Evolutionary conservation across 345 rosid genomes (phyloP).

Genomic region (Boechera stricta): DNA sequence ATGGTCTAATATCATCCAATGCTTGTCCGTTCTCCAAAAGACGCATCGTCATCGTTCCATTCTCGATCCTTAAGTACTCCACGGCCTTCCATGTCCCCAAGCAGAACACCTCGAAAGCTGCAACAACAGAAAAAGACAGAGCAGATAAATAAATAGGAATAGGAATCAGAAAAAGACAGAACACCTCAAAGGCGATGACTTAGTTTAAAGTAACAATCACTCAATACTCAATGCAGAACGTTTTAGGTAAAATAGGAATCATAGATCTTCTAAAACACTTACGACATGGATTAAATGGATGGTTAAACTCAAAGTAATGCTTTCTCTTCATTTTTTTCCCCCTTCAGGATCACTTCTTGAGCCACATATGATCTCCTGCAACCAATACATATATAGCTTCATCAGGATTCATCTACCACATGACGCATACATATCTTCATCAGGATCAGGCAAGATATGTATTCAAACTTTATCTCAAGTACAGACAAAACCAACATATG

Average conservation of each 20-base stretch:
- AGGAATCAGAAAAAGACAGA: no score
- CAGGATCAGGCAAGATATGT: no score
- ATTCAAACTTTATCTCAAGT: not conserved
- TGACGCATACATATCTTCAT: not conserved
- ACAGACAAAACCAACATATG: not conserved
- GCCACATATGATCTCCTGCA: conserved; percentile 28
- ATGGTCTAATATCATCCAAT: conserved; percentile 52
- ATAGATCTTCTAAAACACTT: conserved; percentile 42
- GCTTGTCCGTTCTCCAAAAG: conserved; percentile 45
- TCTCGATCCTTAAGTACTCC: conserved; percentile 55
- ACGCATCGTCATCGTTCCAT: conserved; percentile 58
- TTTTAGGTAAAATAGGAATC: not conserved
- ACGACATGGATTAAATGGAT: conserved; percentile 59
- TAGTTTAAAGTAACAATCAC: no score
- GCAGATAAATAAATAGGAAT: not conserved
- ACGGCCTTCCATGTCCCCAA: conserved; percentile 69
- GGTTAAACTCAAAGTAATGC: conserved; percentile 52
- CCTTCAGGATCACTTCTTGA: not conserved
- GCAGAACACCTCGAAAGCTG: conserved; percentile 81
- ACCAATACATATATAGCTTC: not conserved
- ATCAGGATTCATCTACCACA: not conserved
- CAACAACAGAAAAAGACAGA: conserved; percentile 22
- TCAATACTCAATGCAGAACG: not conserved
- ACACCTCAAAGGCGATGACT: not conserved
- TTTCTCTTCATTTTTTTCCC: conserved; percentile 50